Evolutionary conservation across 1,139 yeast genomes (phyloP).

Genomic region (Nakaseomyces sp.): DNA sequence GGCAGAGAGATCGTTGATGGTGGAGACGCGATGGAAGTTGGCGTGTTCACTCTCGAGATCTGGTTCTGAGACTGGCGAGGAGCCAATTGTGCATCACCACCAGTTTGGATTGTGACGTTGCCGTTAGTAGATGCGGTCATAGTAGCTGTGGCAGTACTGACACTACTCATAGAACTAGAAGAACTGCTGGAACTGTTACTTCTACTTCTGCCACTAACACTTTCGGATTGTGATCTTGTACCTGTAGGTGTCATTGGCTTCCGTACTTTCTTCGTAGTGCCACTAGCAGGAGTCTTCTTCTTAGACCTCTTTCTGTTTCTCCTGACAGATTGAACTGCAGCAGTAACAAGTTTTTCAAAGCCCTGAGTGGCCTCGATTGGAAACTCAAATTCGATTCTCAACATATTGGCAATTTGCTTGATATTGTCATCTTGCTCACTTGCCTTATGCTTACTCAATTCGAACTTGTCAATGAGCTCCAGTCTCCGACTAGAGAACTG

Average conservation of each 20-base stretch:
- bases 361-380: conserved; percentile 51
- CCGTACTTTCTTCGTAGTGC: conserved; percentile 4
- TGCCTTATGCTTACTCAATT: conserved; percentile 72
- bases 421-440: conserved; percentile 86
- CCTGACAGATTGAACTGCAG: conserved; percentile 79
- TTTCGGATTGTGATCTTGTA: background rate
- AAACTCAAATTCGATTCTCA: conserved; percentile 70
- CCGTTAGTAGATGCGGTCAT: too few species aligned
- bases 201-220: conserved; percentile 1
- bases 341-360: conserved; percentile 82
- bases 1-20: conserved; percentile 3
- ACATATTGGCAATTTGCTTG: conserved; percentile 60
- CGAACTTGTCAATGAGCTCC: conserved; percentile 76
- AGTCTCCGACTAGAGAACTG: conserved; percentile 79
- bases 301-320: conserved; percentile 54
- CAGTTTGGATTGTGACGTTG: too few species aligned
- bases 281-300: conserved; percentile 14
- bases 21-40: background rate
- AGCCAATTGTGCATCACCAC: conserved; percentile 2
- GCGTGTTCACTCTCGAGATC: conserved; percentile 1
- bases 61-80: background rate
- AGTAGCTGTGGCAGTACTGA: background rate
- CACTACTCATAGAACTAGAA: conserved; percentile 7
- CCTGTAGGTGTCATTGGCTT: conserved; percentile 1
- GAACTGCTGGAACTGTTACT: conserved; percentile 5